These are phyloP conservation scores for Monosporascus sp. DNA, from an alignment of 2,329 filamentous ascomycete genomes.

Conservation along the genomic window DNA sequence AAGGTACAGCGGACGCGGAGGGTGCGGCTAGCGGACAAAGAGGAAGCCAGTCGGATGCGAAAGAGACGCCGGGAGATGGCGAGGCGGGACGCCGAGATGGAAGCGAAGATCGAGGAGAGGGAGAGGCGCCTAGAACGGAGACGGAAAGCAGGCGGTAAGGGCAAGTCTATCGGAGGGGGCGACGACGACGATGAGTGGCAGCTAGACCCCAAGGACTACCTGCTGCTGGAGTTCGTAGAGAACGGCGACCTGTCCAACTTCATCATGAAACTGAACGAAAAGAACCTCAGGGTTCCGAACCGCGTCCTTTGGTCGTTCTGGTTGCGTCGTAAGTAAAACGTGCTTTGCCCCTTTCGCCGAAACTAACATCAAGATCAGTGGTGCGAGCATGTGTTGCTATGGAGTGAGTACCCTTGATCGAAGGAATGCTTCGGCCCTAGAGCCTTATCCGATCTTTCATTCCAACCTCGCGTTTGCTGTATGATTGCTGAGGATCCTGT, in stretches of 20 bases:
- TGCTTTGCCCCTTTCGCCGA: background rate
- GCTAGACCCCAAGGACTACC: background rate
- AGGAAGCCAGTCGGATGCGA: too few relatives aligned
- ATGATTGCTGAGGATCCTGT: slow-evolving; percentile 5
- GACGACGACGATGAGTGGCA: background rate
- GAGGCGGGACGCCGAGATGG: too few relatives aligned
- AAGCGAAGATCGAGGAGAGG: too few relatives aligned
- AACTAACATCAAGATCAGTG: slow-evolving; percentile 9
- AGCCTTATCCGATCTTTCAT: background rate
- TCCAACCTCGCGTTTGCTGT: background rate
- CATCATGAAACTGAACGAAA: background rate
- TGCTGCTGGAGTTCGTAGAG: background rate
- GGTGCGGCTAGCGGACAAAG: too few relatives aligned
- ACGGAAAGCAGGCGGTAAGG: too few relatives aligned
- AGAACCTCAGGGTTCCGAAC: background rate
- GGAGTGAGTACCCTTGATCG: slow-evolving; percentile 8
- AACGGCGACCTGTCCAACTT: background rate
- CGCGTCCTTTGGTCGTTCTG: slow-evolving; percentile 19
- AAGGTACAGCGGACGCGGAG: too few relatives aligned
- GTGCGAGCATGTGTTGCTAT: slow-evolving; percentile 16
- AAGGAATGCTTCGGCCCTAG: too few relatives aligned
- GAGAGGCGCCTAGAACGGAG: too few relatives aligned
- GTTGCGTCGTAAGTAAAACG: slow-evolving; percentile 15
- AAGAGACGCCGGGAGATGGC: too few relatives aligned
- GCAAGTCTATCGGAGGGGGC: too few relatives aligned